Percentiles rank a stretch among this genome's conserved stretches.
Evolutionary conservation across 306 rosid genomes (phyloP).

Genomic region (Pterocarpus macrocarpus): DNA sequence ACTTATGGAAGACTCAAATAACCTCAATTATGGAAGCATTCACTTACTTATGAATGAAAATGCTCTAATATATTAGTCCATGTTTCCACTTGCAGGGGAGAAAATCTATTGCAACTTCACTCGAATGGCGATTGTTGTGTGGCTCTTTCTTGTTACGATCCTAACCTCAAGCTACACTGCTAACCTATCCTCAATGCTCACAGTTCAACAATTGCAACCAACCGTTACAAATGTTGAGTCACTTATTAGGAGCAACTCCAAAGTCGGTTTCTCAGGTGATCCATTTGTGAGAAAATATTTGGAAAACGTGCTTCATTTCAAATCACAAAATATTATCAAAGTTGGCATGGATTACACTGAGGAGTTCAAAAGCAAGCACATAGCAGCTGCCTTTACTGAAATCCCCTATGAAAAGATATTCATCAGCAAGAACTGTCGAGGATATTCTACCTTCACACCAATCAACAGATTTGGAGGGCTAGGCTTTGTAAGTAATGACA

Average conservation of each 20-base stretch:
- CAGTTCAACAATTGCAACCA: conserved; percentile 24
- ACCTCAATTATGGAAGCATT: neutral
- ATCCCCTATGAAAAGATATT: neutral
- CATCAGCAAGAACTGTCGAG: conserved; percentile 6
- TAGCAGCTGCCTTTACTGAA: conserved; percentile 16
- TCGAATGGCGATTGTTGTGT: conserved; percentile 13
- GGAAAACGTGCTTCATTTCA: neutral
- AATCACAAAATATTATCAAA: neutral
- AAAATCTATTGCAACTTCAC: conserved; percentile 9
- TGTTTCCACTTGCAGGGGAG: neutral
- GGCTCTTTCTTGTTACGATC: conserved; percentile 2
- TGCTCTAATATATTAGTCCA: neutral
- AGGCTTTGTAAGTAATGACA: conserved; percentile 16
- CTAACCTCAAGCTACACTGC: conserved; percentile 18
- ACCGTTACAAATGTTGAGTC: neutral
- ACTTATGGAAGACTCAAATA: neutral
- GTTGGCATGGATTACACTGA: neutral
- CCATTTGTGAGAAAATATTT: conserved; percentile 9
- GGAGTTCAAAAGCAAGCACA: neutral
- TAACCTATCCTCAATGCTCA: conserved; percentile 21
- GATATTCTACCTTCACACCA: conserved; percentile 5
- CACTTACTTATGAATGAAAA: neutral
- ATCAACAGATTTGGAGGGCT: conserved; percentile 12
- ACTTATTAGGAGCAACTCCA: neutral
- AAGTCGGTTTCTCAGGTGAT: conserved; percentile 8